These are phyloP conservation scores for Ceratocystis diversiconidia DNA, from an alignment of 2,329 filamentous ascomycete species.

Conservation along the genomic window DNA sequence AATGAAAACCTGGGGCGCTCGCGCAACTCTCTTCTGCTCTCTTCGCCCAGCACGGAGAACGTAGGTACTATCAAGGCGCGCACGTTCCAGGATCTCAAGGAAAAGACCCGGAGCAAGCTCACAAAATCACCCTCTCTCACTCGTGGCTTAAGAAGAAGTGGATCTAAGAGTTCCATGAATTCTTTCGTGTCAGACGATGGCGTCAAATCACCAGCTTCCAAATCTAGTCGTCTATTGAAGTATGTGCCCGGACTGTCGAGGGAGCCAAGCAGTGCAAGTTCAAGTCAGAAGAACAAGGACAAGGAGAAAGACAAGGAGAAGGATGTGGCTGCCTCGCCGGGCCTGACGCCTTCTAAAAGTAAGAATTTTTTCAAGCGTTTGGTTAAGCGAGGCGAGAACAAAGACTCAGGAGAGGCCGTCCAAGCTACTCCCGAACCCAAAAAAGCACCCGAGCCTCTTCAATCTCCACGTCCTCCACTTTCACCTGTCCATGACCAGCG, in stretches of 20 bases:
- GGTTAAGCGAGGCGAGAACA: conserved; percentile 10
- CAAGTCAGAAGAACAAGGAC: conserved; percentile 3
- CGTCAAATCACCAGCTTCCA: conserved; percentile 9
- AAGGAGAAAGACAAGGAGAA: conserved; percentile 14
- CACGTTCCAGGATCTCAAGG: conserved; percentile 8
- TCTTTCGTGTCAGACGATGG: conserved; percentile 16
- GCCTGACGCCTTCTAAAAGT: conserved; percentile 10
- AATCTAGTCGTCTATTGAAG: conserved; percentile 15
- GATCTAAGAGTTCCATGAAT: conserved; percentile 17
- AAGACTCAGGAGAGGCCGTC: neutral
- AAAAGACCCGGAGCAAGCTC: conserved; percentile 14
- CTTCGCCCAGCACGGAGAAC: conserved; percentile 11
- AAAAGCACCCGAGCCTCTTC: neutral
- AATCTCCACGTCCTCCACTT: conserved; percentile 4
- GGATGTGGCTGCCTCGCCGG: neutral
- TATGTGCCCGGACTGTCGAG: conserved; percentile 15
- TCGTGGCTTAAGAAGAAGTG: conserved; percentile 14
- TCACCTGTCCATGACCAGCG: conserved; percentile 9
- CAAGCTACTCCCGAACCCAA: neutral
- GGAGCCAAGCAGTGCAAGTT: conserved; percentile 13
- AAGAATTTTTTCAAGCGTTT: conserved; percentile 15
- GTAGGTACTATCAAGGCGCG: neutral
- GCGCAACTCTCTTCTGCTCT: neutral
- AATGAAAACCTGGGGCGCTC: neutral
- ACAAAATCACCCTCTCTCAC: conserved; percentile 14